These are phyloP conservation scores for Neurospora sp. DNA, from an alignment of 495 filamentous ascomycete genomes.

Conservation along the genomic window DNA sequence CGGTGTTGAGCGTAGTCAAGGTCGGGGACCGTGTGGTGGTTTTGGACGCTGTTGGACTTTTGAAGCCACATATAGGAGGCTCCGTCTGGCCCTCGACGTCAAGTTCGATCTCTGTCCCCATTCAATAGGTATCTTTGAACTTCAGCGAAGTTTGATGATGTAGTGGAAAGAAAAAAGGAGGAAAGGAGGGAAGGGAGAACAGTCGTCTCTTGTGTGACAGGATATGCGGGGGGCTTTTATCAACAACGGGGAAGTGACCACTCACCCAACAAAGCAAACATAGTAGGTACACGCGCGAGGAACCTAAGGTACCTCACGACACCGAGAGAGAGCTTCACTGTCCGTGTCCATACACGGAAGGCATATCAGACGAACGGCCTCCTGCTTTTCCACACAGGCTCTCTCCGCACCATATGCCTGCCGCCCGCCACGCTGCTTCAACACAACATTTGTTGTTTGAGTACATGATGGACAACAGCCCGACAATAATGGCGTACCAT, in stretches of 20 bases:
- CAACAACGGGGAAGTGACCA: background rate
- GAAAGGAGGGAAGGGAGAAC: background rate
- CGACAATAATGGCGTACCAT: background rate
- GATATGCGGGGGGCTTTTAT: background rate
- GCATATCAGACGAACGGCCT: background rate
- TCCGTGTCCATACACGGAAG: background rate
- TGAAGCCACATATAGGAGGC: slow-evolving; percentile 40
- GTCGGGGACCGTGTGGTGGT: slow-evolving; percentile 15
- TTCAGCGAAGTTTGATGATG: background rate
- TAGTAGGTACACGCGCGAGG: background rate
- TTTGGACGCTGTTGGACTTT: slow-evolving; percentile 19
- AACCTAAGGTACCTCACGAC: background rate
- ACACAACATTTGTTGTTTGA: background rate
- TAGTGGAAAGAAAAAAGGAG: background rate
- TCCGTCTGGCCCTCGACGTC: slow-evolving; percentile 41
- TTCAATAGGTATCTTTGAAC: slow-evolving; percentile 21
- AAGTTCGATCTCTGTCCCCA: slow-evolving; percentile 38
- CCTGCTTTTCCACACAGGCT: background rate
- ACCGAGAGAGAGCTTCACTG: background rate
- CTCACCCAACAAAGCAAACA: background rate
- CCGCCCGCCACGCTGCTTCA: background rate
- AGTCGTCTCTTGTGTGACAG: background rate
- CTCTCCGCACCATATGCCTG: background rate
- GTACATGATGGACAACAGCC: background rate
- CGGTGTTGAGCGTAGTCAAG: slow-evolving; percentile 1